Conservation (phyloP, 129 eudicot species). For the Erigeron canadensis region DNA sequence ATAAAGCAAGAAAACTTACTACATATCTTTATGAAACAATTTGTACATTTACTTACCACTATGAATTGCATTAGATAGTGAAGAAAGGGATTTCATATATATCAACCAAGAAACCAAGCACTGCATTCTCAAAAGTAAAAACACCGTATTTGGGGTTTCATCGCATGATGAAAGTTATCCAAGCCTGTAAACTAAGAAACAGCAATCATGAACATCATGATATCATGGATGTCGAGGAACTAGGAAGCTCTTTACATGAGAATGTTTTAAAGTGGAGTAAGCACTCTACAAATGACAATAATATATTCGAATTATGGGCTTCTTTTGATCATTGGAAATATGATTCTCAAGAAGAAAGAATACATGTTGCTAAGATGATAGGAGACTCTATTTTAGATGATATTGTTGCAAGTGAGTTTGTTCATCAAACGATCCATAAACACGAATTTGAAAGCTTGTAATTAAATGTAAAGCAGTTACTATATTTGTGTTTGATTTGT, state of each 20-base stretch:
- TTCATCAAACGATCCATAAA: not conserved
- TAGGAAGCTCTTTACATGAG: not conserved
- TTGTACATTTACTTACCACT: not conserved
- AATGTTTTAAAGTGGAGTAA: conserved; percentile 1
- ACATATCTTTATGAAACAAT: not conserved
- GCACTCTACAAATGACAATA: not conserved
- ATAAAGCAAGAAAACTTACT: not conserved
- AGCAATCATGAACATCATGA: not conserved
- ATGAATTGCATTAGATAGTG: not conserved
- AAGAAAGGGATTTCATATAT: not conserved
- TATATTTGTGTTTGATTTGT: not conserved
- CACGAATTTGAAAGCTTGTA: not conserved
- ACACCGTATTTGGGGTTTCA: not conserved
- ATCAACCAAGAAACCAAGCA: not conserved
- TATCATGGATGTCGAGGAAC: not conserved
- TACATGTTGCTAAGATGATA: not conserved
- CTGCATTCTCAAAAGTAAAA: not conserved
- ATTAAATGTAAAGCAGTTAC: not conserved
- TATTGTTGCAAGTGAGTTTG: not conserved
- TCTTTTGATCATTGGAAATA: conserved; percentile 1
- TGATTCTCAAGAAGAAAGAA: conserved; percentile 7
- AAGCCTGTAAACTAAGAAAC: not conserved
- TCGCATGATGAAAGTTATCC: not conserved
- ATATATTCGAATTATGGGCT: not conserved
- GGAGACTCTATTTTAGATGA: conserved; percentile 7